Evolutionary conservation across 108 stramenopile genomes (phyloP), one percentile per base, ranked within the genome.

Genomic region (Cylindrotheca closterium): DNA sequence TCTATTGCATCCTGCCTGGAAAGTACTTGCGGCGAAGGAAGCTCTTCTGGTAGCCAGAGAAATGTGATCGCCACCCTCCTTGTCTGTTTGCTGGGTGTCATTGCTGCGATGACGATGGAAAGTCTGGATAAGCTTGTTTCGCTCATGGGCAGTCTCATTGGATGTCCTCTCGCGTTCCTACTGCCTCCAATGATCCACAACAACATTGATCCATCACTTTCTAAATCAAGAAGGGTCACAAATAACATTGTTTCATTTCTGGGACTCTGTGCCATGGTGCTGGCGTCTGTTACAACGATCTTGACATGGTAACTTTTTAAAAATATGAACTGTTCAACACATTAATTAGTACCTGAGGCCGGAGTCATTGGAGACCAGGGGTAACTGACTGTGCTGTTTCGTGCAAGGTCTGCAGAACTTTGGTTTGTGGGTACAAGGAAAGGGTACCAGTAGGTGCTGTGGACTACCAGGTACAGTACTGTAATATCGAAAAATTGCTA

Each of bases 131-230:
- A 86, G 31, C 78, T 89, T 30, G 88, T 84, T 17, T 70, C 71
- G 46, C 42, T 89, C 30, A 72, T 89, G 75, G 88, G 88, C 15
- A 65, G 74, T 26, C 26, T 86, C 55, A 47, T 89, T 23, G 88
- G 88, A 17, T 71, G 70, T 50, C 88, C 88, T 5, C 53, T 89
- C 18, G 83, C 88, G n/a, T 82, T 89, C 48, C 66, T 86, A 19
- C 65, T 81, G 30, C 88, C 88, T 10, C 80, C 79, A 31, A 60
- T 86, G 73, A 86, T 89, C 48, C 83, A 86, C 33, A 83, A 83
- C 61, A 62, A 57, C 52, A 47, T 87, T 53, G 78, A 58, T 52
- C 48, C 66, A 4, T 50, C 57, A 24, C n/a, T 59, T 1, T 46
- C 69, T 18, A 29, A 45, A 3, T 47, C 46, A 31, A 32, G 65